Evolutionary conservation across 2,329 filamentous ascomycete species (phyloP), one percentile per base, ranked within the genome.

Genomic region (Paecilomyces formosus): DNA sequence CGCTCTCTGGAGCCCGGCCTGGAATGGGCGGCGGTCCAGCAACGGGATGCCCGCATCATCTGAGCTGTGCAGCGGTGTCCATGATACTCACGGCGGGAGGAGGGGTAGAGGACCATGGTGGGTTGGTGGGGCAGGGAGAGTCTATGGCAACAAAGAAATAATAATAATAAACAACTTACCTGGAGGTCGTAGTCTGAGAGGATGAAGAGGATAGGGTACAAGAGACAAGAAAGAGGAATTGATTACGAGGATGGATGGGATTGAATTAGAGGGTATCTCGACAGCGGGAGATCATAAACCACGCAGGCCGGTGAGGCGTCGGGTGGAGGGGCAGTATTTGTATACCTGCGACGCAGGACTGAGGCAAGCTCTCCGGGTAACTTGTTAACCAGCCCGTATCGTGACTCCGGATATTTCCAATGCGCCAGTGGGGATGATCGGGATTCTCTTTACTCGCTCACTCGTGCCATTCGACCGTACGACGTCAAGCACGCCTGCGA

Each of bases 361-460:
- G 30, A 18, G 39, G 39, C 15, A 22, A 54, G 52, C 54, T 55
- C 61, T 61, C 60, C 65, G 66, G 68, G 61, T 28, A 52, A 28
- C 50, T 24, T 52, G 50, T 28, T 52, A 52, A 31, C 50, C 50
- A 28, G 22, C 22, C 13, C 18, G 21, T 60, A 58, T 60, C 61
- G 59, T 60, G 57, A 58, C 69, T 72, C 72, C 72, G 72, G 72
- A 67, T 72, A 69, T 73, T 73, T 70, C 71, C 69, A 71, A 72
- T 45, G 63, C 57, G 60, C 66, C 64, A 66, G 72, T 74, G 72
- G 72, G 72, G 39, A 45, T 18, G 5, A 45, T 45, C 54, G 54
- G 62, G 60, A 56, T 60, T 60, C 58, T 66, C 63, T 65, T 61
- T 64, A 63, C 62, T 59, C 61, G 62, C 64, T 65, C 62, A 64